Percentiles rank a stretch among this genome's conserved stretches.
Evolutionary conservation across 1,284 basidiomycete species (phyloP).

Genomic region (Pholiota adiposa): DNA sequence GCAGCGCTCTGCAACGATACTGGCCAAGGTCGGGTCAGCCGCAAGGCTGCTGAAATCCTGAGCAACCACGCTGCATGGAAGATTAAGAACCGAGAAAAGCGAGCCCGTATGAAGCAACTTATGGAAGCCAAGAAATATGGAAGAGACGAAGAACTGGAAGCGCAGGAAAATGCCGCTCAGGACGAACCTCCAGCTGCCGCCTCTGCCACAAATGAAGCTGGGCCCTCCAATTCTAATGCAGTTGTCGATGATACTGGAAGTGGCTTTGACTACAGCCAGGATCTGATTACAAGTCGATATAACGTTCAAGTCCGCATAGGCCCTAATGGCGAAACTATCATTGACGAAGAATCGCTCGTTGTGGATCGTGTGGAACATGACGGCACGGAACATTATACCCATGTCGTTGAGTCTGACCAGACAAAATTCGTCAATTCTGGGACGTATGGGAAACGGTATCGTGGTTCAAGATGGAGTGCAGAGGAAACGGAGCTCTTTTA

Average conservation of each 20-base stretch:
- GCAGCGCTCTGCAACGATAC: conserved; percentile 73
- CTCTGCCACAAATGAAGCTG: conserved; percentile 13
- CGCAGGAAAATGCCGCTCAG: conserved; percentile 28
- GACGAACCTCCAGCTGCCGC: conserved; percentile 5
- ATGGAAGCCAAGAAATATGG: conserved; percentile 80
- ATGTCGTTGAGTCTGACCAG: conserved; percentile 82
- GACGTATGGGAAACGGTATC: conserved; percentile 77
- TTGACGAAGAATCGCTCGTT: conserved; percentile 80
- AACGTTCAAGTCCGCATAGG: conserved; percentile 83
- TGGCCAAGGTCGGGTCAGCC: conserved; percentile 74
- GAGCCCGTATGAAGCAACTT: conserved; percentile 58
- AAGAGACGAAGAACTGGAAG: conserved; percentile 51
- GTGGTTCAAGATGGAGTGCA: conserved; percentile 81
- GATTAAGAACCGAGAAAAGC: conserved; percentile 61
- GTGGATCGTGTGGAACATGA: conserved; percentile 72
- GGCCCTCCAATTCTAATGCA: conserved; percentile 22
- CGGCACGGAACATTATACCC: conserved; percentile 72
- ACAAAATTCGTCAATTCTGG: conserved; percentile 87
- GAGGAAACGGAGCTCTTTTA: conserved; percentile 89
- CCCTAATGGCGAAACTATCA: conserved; percentile 79
- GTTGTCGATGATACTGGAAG: conserved; percentile 47
- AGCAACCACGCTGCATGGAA: conserved; percentile 74
- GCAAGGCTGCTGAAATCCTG: conserved; percentile 68
- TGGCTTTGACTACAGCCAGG: conserved; percentile 71
- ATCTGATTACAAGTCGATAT: conserved; percentile 67